Conservation (phyloP, 1,284 basidiomycete species). For the Puccinia triticina region DNA sequence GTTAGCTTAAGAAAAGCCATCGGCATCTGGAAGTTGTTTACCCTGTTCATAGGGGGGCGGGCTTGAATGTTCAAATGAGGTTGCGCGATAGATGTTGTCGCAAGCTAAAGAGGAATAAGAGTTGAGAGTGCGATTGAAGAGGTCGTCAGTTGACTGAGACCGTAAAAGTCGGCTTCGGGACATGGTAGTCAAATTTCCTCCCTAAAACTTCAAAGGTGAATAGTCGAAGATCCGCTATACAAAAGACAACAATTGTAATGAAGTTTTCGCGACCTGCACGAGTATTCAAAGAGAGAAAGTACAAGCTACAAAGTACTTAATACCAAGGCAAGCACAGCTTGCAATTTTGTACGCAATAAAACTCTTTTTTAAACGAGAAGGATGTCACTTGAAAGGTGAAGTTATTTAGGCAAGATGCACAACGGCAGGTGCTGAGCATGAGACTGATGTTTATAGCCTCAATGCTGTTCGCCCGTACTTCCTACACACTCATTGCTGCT, state of each 20-base stretch:
- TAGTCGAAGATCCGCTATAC: not conserved
- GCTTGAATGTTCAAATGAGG: not conserved
- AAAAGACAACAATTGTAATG: not conserved
- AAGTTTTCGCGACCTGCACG: conserved; percentile 3
- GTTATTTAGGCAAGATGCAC: not conserved
- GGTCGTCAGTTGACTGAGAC: conserved; percentile 9
- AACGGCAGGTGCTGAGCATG: not conserved
- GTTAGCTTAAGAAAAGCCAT: not conserved
- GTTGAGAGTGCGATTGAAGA: not conserved
- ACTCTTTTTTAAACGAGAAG: not conserved
- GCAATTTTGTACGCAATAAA: not conserved
- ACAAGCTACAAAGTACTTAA: no score
- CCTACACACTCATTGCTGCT: not conserved
- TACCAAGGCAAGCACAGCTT: conserved; percentile 2
- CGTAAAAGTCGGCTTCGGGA: not conserved
- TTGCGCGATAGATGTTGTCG: not conserved
- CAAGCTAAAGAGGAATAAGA: not conserved
- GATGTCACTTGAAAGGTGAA: not conserved
- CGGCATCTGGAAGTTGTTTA: not conserved
- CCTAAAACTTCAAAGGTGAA: not conserved
- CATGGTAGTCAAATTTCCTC: not conserved
- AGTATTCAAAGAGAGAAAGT: no score
- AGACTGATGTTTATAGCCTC: not conserved
- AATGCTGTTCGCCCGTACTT: not conserved
- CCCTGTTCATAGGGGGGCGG: not conserved